phyloP scores from a whole-genome alignment of 2,329 filamentous ascomycete species.

The Fusarium sulawesiense region DNA sequence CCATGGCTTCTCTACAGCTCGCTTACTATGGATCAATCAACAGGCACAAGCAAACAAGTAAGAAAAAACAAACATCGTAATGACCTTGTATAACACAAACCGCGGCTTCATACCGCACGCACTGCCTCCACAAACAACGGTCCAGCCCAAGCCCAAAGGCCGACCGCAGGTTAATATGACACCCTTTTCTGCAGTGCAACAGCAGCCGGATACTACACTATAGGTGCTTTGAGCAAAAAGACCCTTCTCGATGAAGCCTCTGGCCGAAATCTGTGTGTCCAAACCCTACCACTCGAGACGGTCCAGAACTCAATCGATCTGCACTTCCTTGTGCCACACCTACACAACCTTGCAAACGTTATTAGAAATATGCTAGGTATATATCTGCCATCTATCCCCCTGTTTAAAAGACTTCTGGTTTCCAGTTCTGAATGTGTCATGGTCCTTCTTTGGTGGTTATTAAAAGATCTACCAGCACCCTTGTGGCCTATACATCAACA shows the following conservation, averaged over 20 bases:
- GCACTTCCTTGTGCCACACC: slow-evolving; percentile 47
- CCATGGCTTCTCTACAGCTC: not conserved
- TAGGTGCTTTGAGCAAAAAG: slow-evolving; percentile 5
- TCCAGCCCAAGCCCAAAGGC: slow-evolving; percentile 9
- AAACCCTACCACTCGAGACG: slow-evolving; percentile 43
- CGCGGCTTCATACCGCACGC: slow-evolving; percentile 5
- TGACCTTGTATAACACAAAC: slow-evolving; percentile 12
- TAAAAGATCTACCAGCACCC: not conserved
- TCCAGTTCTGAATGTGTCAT: not conserved
- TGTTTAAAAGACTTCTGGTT: not conserved
- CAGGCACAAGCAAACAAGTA: not conserved
- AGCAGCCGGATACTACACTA: slow-evolving; percentile 10
- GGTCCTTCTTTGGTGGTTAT: not conserved
- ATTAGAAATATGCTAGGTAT: slow-evolving; percentile 19
- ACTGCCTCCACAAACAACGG: slow-evolving; percentile 20
- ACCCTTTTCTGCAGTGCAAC: slow-evolving; percentile 23
- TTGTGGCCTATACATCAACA: not conserved
- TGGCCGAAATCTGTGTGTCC: slow-evolving; percentile 25
- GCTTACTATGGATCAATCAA: not conserved
- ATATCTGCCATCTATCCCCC: slow-evolving; percentile 36
- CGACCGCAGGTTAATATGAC: not conserved
- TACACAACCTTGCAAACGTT: slow-evolving; percentile 31
- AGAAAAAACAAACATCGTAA: not conserved
- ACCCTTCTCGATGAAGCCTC: slow-evolving; percentile 27
- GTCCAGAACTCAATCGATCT: slow-evolving; percentile 49